These are phyloP conservation scores for Globisporangium irregulare DNA, from an alignment of 352 stramenopile genomes.

Conservation along the genomic window DNA sequence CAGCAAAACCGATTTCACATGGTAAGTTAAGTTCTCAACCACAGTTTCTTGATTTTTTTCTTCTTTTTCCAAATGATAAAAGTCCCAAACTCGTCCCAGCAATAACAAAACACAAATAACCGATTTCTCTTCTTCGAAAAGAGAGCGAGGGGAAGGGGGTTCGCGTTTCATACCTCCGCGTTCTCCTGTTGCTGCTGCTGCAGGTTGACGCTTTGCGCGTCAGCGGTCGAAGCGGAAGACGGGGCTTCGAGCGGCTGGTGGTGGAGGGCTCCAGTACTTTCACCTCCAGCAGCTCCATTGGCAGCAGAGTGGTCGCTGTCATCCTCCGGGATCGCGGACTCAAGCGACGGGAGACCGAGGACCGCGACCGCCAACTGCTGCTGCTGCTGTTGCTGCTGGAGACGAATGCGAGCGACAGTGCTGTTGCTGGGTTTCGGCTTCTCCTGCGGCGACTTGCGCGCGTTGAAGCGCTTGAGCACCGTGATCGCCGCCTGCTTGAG, in stretches of 20 bases:
- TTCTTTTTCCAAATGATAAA: not conserved
- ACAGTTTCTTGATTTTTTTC: not conserved
- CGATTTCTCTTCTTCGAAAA: not conserved
- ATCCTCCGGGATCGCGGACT: constrained; percentile 7
- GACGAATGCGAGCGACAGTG: not conserved
- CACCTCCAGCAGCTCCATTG: not conserved
- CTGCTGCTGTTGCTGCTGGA: constrained; percentile 2
- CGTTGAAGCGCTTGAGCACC: constrained; percentile 34
- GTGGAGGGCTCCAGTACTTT: not conserved
- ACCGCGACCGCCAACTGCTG: not conserved
- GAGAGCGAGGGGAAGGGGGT: not conserved
- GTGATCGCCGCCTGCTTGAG: constrained; percentile 57
- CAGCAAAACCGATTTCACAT: not conserved
- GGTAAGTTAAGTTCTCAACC: too few relatives aligned
- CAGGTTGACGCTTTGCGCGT: not conserved
- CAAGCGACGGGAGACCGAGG: constrained; percentile 14
- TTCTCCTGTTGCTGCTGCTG: constrained; percentile 13
- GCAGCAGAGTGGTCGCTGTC: not conserved
- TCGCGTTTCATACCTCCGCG: constrained; percentile 20
- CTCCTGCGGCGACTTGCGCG: constrained; percentile 12
- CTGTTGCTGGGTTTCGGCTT: not conserved
- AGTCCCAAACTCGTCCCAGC: not conserved
- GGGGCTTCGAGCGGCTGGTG: not conserved
- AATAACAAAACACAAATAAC: not conserved
- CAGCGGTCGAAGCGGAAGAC: not conserved